Conservation (phyloP, 2,329 filamentous ascomycete genomes). For the Colletotrichum acutatum region DNA sequence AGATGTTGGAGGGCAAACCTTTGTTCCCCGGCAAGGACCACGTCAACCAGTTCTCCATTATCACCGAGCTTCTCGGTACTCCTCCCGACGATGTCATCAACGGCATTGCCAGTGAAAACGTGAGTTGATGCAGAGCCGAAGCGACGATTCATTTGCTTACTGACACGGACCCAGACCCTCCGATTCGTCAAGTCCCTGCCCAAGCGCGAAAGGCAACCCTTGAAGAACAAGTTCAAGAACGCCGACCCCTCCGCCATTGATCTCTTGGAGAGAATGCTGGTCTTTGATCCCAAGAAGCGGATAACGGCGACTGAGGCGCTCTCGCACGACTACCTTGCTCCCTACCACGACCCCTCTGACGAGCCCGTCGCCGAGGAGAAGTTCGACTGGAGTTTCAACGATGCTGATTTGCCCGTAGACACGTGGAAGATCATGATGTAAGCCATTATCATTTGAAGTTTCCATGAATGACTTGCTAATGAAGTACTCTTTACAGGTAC, state of each 20-base stretch:
- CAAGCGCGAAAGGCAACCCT: constrained; percentile 89
- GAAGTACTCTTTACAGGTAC: constrained; percentile 72
- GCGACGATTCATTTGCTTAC: background rate
- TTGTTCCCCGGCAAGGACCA: constrained; percentile 99
- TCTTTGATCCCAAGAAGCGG: constrained; percentile 97
- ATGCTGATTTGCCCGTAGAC: constrained; percentile 95
- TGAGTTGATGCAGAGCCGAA: constrained; percentile 54
- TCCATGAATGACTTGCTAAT: background rate
- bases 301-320: constrained; percentile 89
- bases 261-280: constrained; percentile 94
- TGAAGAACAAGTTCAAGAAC: constrained; percentile 93
- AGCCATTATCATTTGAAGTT: constrained; percentile 45
- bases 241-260: constrained; percentile 89
- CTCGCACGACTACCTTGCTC: constrained; percentile 91
- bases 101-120: constrained; percentile 98
- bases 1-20: constrained; percentile 99
- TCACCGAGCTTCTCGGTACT: constrained; percentile 95
- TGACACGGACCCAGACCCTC: constrained; percentile 72
- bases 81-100: constrained; percentile 98
- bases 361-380: constrained; percentile 96
- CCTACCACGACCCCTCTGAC: constrained; percentile 97
- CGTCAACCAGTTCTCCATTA: constrained; percentile 99
- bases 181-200: constrained; percentile 97
- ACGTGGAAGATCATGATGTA: constrained; percentile 99
- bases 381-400: constrained; percentile 99